Evolutionary conservation across 2,329 filamentous ascomycete genomes (phyloP), one percentile per base, ranked within the genome.

Genomic region (Salinomyces thailandicus): DNA sequence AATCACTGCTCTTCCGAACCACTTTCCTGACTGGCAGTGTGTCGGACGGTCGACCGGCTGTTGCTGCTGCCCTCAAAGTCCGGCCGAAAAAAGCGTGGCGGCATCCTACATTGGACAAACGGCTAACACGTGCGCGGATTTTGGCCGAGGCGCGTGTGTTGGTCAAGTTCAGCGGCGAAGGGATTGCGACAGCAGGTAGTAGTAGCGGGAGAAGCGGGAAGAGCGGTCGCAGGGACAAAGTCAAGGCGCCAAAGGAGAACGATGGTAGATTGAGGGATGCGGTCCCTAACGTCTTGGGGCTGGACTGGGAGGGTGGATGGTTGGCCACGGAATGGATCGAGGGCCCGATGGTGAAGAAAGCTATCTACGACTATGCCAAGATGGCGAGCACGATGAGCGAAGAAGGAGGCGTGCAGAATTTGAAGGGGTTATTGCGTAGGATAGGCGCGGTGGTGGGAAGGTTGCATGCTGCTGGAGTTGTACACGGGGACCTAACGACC

Each of bases 401-500:
- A 31, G 9, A 16, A 6, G 36, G 22, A 16, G 24, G 22, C n/a
- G 16, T 14, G 29, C 36, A 59, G 48, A 45, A 26, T 26, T 5
- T 56, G 39, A 50, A 37, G 39, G 36, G 13, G 11, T 50, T 54
- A 54, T 60, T 43, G 59, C 42, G 39, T 36, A 59, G 35, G 56
- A 50, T 60, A 29, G 57, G 57, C 7, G n/a, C 22, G 26, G 52
- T 50, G 18, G 54, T 59, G 18, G 58, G 52, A 15, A 51, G 33
- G 39, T 66, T 98, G 67, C 91, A 98, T 67, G 73, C 71, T 37
- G 71, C 77, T n/a, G 89, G 89, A 12, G 75, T 96, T 38, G 78
- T 94, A 41, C 91, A 98, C 64, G 91, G 91, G 27, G 91, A 98
- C 64, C 63, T 98, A 63, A 98, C 91, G 42, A 98, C 87, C 45